Conservation (phyloP, 1,284 basidiomycete genomes). For the Naganishia sp. region DNA sequence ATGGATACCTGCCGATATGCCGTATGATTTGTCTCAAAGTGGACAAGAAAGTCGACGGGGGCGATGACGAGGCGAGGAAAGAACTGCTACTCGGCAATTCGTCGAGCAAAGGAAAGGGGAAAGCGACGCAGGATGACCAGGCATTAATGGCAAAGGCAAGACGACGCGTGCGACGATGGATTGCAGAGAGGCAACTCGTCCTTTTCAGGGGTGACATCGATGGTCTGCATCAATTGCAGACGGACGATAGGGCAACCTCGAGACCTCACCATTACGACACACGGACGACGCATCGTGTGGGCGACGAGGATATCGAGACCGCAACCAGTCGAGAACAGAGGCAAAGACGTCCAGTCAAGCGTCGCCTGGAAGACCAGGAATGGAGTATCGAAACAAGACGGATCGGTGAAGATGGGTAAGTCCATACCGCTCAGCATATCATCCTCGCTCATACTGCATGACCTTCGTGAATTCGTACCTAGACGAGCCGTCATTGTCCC, state of each 20-base stretch:
- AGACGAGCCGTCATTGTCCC: slow-evolving; percentile 19
- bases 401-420: slow-evolving; percentile 23
- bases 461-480: not conserved
- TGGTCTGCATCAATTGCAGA: slow-evolving; percentile 12
- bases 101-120: slow-evolving; percentile 18
- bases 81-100: not conserved
- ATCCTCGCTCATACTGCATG: not conserved
- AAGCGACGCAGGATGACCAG: not conserved
- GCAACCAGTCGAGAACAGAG: slow-evolving; percentile 16
- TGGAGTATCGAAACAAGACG: slow-evolving; percentile 19
- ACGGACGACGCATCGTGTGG: too few relatives aligned
- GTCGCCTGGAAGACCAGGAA: slow-evolving; percentile 14
- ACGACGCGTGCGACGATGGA: slow-evolving; percentile 19
- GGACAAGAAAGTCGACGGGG: slow-evolving; percentile 2
- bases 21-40: slow-evolving; percentile 26
- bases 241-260: not conserved
- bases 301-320: not conserved
- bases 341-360: slow-evolving; percentile 9
- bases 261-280: not conserved
- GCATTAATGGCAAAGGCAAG: not conserved
- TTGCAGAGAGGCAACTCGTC: slow-evolving; percentile 14
- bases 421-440: not conserved
- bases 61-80: slow-evolving; percentile 14
- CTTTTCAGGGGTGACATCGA: slow-evolving; percentile 21
- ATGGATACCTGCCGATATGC: slow-evolving; percentile 17